Base-by-base conservation (phyloP, 2,329 filamentous ascomycete genomes). In the Bretziella fagacearum region DNA sequence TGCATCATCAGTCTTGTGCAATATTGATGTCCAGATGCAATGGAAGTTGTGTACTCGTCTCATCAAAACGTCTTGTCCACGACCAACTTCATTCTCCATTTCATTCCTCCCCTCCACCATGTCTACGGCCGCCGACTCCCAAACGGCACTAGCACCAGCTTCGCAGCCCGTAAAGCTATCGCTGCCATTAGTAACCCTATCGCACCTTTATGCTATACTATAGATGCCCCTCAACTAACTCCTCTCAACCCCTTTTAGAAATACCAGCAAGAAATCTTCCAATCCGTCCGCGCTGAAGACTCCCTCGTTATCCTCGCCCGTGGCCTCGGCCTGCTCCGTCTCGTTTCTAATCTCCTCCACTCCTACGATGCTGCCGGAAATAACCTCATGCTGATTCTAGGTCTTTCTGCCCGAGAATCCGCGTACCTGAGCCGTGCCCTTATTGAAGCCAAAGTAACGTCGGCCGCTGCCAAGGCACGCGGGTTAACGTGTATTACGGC, bases 241-340 rank as follows among this genome's bases (percentile, higher is more conserved):
- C n/a, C n/a, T n/a, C n/a, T n/a, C 22, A 25, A 29, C 20, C 23
- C 26, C 15, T n/a, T 20, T 23, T 27, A 81, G 77, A 71, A 86
- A 70, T 98, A 93, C 63, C 91, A 98, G 67, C 87, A 96, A 67
- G 81, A 84, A 58, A 77, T 96, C 57, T 96, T 96, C 67, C 84
- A 83, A 61, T 83, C 91, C 65, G 77, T 93, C 54, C 81, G 85
- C 53, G 69, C 77, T 52, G 84, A 95, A 66, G 91, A 98, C 82
- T 82, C 93, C 63, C 79, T 98, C 53, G 81, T 96, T 56, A 72
- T 98, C 47, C 74, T 96, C 47, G 91, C 89, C 35, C 83, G 85
- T 46, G 91, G 91, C 55, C 79, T 98, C 41, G 91, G 91, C 55
- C 78, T 96, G 39, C 75, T 95, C 60, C 84, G 86, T 54, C 75